A percentile compares a stretch with the other conserved stretches of the same genome.
Evolutionary conservation across 768 basidiomycete genomes (phyloP).

Genomic region (Boletellus emodensis): DNA sequence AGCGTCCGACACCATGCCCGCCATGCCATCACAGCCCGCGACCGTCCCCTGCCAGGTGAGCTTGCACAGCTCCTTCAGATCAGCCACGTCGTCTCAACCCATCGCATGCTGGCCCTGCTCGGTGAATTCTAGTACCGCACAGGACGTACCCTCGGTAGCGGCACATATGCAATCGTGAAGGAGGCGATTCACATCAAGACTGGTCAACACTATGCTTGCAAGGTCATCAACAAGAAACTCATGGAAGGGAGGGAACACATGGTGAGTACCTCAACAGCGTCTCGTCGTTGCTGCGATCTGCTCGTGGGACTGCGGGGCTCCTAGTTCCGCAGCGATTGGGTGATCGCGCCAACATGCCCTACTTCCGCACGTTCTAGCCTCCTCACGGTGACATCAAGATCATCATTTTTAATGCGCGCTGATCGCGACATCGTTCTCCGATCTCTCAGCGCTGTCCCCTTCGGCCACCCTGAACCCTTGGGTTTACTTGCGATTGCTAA

Average conservation of each 20-base stretch:
- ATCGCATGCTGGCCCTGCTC: slow-evolving; percentile 2
- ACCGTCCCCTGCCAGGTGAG: slow-evolving; percentile 48
- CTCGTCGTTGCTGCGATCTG: slow-evolving; percentile 8
- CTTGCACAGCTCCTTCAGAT: background rate
- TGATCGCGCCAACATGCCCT: slow-evolving; percentile 1
- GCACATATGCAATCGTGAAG: slow-evolving; percentile 93
- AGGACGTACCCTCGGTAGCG: slow-evolving; percentile 83
- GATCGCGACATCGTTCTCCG: slow-evolving; percentile 12
- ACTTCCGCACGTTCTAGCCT: background rate
- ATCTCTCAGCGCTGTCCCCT: background rate
- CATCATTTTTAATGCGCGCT: slow-evolving; percentile 2
- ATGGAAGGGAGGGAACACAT: slow-evolving; percentile 98
- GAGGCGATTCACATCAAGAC: slow-evolving; percentile 95
- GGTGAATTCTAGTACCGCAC: slow-evolving; percentile 64
- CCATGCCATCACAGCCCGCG: slow-evolving; percentile 31
- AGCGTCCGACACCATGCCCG: slow-evolving; percentile 5
- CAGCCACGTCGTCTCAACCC: background rate
- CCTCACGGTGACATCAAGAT: slow-evolving; percentile 7
- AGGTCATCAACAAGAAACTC: slow-evolving; percentile 98
- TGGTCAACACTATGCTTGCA: slow-evolving; percentile 94
- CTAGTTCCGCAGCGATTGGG: background rate
- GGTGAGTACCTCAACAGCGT: slow-evolving; percentile 46
- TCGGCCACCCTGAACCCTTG: slow-evolving; percentile 15
- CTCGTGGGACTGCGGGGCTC: background rate
- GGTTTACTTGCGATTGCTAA: slow-evolving; percentile 7